phyloP scores from a whole-genome alignment of 306 rosid species.

The Argentina anserina region DNA sequence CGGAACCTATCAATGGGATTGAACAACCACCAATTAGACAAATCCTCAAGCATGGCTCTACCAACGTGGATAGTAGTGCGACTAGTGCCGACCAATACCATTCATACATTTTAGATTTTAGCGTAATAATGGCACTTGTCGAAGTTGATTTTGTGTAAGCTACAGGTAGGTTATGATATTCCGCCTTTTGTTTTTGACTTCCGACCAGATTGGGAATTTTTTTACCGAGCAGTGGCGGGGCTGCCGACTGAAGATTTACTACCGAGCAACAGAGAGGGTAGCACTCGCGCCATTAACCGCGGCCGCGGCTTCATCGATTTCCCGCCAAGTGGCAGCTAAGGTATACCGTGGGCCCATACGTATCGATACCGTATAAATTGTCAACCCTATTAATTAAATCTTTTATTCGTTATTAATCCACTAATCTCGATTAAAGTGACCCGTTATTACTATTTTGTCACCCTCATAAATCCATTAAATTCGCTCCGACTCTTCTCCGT shows the following conservation, averaged over 20 bases:
- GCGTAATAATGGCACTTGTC: too few species aligned
- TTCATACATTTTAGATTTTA: too few species aligned
- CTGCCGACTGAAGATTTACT: background rate
- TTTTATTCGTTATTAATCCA: background rate
- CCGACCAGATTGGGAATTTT: too few species aligned
- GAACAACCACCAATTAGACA: background rate
- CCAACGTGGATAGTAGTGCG: too few species aligned
- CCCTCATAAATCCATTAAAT: background rate
- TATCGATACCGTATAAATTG: background rate
- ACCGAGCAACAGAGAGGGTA: background rate
- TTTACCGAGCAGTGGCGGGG: too few species aligned
- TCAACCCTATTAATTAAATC: background rate
- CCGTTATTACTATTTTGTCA: background rate
- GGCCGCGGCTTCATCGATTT: conserved; percentile 12
- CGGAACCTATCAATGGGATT: background rate
- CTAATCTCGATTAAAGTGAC: background rate
- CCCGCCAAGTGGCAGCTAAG: conserved; percentile 34
- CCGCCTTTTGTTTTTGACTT: too few species aligned
- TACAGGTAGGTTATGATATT: too few species aligned
- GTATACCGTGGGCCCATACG: too few species aligned
- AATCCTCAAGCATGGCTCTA: too few species aligned
- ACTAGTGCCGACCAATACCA: too few species aligned
- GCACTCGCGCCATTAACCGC: background rate
- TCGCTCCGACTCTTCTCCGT: background rate
- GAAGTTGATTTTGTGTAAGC: too few species aligned